phyloP scores from a whole-genome alignment of 1,284 basidiomycete genomes.

The Xerocomus amazonicus region DNA sequence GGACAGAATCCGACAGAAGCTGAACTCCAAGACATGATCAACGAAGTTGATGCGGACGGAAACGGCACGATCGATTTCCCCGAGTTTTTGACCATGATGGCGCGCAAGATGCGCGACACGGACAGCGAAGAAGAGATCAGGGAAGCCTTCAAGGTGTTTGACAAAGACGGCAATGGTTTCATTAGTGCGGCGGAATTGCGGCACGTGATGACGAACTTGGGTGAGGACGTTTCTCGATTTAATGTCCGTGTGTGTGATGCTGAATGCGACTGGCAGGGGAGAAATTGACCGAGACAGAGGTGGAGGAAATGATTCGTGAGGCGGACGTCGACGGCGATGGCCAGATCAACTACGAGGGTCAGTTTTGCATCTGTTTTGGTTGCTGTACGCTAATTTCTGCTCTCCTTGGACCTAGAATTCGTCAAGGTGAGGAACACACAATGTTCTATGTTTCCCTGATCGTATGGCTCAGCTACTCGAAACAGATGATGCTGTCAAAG shows the following conservation, averaged over 20 bases:
- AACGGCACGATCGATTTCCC: conserved; percentile 95
- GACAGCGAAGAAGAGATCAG: conserved; percentile 79
- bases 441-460: neutral
- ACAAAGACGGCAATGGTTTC: conserved; percentile 80
- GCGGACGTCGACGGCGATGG: conserved; percentile 96
- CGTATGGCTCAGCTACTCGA: conserved; percentile 14
- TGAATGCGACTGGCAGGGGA: conserved; percentile 55
- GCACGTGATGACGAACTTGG: conserved; percentile 90
- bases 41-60: conserved; percentile 79
- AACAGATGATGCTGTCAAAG: conserved; percentile 59
- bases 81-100: conserved; percentile 96
- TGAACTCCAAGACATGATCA: conserved; percentile 96
- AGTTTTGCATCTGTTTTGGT: conserved; percentile 23
- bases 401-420: conserved; percentile 48
- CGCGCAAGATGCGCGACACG: conserved; percentile 92
- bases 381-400: neutral
- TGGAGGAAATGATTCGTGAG: conserved; percentile 98
- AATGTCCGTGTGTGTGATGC: neutral
- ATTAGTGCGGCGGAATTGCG: conserved; percentile 81
- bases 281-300: conserved; percentile 89
- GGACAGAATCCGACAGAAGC: conserved; percentile 97
- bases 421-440: conserved; percentile 50
- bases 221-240: conserved; percentile 44
- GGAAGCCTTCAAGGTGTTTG: conserved; percentile 82
- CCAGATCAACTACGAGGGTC: conserved; percentile 83